A percentile compares a stretch with the other conserved stretches of the same genome.
These are phyloP conservation scores for Exophiala dermatitidis DNA, from an alignment of 2,329 filamentous ascomycete genomes.

Conservation along the genomic window DNA sequence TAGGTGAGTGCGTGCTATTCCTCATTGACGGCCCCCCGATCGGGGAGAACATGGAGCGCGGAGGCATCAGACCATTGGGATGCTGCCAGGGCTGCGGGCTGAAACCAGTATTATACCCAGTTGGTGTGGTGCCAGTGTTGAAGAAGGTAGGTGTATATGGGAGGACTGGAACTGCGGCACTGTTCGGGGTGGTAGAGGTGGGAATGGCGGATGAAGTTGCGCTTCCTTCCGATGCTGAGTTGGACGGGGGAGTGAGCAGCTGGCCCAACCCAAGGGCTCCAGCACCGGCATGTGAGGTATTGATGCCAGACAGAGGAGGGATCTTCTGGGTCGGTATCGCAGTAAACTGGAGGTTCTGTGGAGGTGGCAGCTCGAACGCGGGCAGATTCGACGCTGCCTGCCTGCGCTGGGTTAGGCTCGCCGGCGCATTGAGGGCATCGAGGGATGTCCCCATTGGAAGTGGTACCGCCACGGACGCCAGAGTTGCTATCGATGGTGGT, in stretches of 20 bases:
- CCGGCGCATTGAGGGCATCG: constrained; percentile 54
- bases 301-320: constrained; percentile 33
- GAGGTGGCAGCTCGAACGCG: constrained; percentile 61
- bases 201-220: constrained; percentile 48
- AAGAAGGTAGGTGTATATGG: constrained; percentile 56
- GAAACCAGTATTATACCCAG: constrained; percentile 44
- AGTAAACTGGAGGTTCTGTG: constrained; percentile 44
- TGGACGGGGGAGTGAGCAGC: constrained; percentile 56
- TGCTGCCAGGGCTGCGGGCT: constrained; percentile 42
- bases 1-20: constrained; percentile 52
- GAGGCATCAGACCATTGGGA: constrained; percentile 36
- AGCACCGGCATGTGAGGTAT: constrained; percentile 35
- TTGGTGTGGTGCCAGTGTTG: constrained; percentile 54
- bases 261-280: constrained; percentile 53
- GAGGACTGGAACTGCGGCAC: constrained; percentile 49
- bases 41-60: constrained; percentile 51
- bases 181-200: constrained; percentile 45
- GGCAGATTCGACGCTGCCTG: constrained; percentile 63
- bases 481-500: constrained; percentile 39
- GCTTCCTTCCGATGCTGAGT: constrained; percentile 44
- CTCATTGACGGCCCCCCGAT: constrained; percentile 49
- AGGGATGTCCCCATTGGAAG: constrained; percentile 56
- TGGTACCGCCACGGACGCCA: constrained; percentile 57
- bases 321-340: constrained; percentile 46
- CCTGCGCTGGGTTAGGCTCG: constrained; percentile 64